Conservation (phyloP, 2,329 filamentous ascomycete genomes). For the Fusarium succisae region DNA sequence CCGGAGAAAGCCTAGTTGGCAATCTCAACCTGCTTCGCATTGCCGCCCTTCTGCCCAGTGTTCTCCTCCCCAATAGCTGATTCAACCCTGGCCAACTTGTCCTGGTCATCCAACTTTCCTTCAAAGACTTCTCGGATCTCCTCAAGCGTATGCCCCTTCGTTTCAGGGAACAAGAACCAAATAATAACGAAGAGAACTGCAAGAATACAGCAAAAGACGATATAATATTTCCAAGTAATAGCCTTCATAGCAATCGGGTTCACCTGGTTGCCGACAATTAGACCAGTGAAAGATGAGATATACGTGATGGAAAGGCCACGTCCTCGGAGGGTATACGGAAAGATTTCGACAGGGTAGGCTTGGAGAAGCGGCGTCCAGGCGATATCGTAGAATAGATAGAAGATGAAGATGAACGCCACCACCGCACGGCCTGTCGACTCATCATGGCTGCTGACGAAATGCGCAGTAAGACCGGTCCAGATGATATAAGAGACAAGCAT, state of each 20-base stretch:
- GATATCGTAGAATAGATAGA: constrained; percentile 50
- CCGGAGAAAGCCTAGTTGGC: not conserved
- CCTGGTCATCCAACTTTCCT: constrained; percentile 4
- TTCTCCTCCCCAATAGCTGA: not conserved
- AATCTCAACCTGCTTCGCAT: not conserved
- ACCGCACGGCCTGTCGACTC: constrained; percentile 41
- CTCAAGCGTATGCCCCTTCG: constrained; percentile 44
- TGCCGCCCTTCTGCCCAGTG: not conserved
- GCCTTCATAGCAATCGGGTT: constrained; percentile 52
- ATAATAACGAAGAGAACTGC: constrained; percentile 45
- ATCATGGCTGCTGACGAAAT: constrained; percentile 21
- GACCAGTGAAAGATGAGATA: constrained; percentile 17
- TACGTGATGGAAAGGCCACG: constrained; percentile 34
- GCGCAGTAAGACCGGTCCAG: constrained; percentile 42
- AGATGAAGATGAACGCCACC: constrained; percentile 52
- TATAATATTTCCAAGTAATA: constrained; percentile 53
- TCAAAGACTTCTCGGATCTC: constrained; percentile 46
- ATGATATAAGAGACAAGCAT: constrained; percentile 50
- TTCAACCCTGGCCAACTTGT: not conserved
- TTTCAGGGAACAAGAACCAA: constrained; percentile 51
- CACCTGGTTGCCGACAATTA: constrained; percentile 51
- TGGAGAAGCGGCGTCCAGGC: constrained; percentile 48
- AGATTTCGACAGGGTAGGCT: constrained; percentile 43
- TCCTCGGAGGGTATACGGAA: constrained; percentile 32
- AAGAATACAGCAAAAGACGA: constrained; percentile 50